Percentiles rank a stretch among this genome's conserved stretches.
phyloP scores from a whole-genome alignment of 371 early-diverging fungal species.

The Smittium culicis region DNA sequence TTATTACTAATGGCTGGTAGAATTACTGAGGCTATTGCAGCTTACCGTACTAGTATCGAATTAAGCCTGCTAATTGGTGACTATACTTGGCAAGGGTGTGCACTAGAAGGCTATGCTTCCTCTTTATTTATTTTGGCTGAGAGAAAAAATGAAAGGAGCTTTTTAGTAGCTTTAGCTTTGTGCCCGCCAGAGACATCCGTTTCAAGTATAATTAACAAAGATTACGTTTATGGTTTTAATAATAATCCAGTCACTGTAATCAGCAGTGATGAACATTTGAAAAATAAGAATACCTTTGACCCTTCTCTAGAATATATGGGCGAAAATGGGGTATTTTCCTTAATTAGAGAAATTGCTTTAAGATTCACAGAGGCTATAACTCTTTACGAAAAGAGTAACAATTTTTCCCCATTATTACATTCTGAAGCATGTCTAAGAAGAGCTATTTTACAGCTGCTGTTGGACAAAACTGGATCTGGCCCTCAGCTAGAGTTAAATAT shows the following conservation, averaged over 20 bases:
- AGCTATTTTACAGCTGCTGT: conserved; percentile 20
- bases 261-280: neutral
- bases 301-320: neutral
- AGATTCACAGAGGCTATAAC: conserved; percentile 20
- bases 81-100: conserved; percentile 29
- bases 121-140: conserved; percentile 23
- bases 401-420: conserved; percentile 27
- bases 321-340: conserved; percentile 10
- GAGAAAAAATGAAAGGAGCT: conserved; percentile 16
- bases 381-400: conserved; percentile 22
- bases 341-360: conserved; percentile 14
- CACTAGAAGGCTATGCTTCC: conserved; percentile 28
- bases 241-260: neutral
- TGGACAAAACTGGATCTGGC: conserved; percentile 17
- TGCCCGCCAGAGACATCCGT: conserved; percentile 18
- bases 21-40: conserved; percentile 23
- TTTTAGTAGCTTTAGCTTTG: conserved; percentile 15
- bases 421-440: conserved; percentile 28
- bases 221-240: neutral
- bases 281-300: neutral
- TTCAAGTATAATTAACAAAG: neutral
- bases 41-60: conserved; percentile 22
- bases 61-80: conserved; percentile 18
- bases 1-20: conserved; percentile 27
- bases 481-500: conserved; percentile 2